A percentile compares a stretch with the other conserved stretches of the same genome.
Conservation (phyloP, 805 yeast species). For the Monosporozyma solicola region DNA sequence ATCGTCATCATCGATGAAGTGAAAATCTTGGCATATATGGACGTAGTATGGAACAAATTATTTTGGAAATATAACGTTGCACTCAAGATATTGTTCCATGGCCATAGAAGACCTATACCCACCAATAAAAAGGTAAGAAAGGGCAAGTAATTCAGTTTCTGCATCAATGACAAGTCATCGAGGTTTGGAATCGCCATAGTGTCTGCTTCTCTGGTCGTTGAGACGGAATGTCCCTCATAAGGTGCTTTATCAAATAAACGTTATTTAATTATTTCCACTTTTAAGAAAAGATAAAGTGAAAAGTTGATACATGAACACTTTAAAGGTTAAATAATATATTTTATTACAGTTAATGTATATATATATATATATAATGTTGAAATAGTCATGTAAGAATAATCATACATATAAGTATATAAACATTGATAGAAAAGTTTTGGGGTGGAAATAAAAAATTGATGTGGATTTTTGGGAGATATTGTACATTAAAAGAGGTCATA, state of each 20-base stretch:
- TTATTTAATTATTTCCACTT: neutral
- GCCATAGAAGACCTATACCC: constrained; percentile 86
- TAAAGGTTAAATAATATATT: neutral
- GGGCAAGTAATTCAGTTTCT: constrained; percentile 16
- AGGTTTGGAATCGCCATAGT: neutral
- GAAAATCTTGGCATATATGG: constrained; percentile 47
- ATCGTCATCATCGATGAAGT: constrained; percentile 84
- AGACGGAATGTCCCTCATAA: too few relatives aligned
- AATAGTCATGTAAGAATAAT: neutral
- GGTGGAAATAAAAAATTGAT: neutral
- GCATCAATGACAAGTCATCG: constrained; percentile 7
- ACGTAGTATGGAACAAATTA: constrained; percentile 43
- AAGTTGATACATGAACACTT: neutral
- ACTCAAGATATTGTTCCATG: constrained; percentile 88
- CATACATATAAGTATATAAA: neutral
- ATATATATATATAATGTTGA: neutral
- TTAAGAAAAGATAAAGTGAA: neutral
- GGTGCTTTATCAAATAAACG: neutral
- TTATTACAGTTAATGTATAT: neutral
- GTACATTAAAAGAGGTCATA: constrained; percentile 1
- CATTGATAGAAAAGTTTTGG: neutral
- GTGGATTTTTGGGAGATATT: neutral
- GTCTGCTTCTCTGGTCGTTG: neutral
- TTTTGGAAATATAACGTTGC: constrained; percentile 73
- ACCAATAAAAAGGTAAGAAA: constrained; percentile 56